Evolutionary conservation across 345 rosid genomes (phyloP).

Genomic region (Clarkia xantiana): DNA sequence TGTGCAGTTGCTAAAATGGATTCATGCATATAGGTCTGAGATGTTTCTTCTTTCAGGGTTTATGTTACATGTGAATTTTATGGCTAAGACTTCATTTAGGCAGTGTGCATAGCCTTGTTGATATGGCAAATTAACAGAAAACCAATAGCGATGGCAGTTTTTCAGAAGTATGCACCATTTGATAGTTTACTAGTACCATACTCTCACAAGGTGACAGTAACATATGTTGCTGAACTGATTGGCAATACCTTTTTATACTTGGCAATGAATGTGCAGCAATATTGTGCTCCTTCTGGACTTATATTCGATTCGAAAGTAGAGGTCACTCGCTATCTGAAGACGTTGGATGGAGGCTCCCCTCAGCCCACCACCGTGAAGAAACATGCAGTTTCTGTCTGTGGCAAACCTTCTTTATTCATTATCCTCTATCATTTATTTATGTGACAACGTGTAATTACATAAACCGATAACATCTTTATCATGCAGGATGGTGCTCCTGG

Average conservation of each 20-base stretch:
- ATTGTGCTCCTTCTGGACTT: slow-evolving; percentile 30
- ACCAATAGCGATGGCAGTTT: no score
- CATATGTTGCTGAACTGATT: background rate
- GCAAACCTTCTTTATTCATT: background rate
- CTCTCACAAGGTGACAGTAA: background rate
- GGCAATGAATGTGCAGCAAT: slow-evolving; percentile 21
- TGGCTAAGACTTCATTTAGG: no score
- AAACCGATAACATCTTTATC: slow-evolving; percentile 10
- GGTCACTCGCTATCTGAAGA: slow-evolving; percentile 26
- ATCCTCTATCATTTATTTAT: background rate
- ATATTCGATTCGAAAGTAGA: slow-evolving; percentile 29
- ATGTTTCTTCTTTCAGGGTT: no score
- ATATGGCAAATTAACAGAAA: no score
- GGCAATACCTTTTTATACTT: background rate
- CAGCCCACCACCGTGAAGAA: slow-evolving; percentile 19
- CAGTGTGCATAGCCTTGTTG: no score
- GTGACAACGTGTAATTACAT: background rate
- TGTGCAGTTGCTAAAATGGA: no score
- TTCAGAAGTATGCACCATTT: no score
- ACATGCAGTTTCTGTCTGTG: slow-evolving; percentile 4
- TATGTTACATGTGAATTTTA: no score
- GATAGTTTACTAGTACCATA: background rate
- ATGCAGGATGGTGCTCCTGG: slow-evolving; percentile 3
- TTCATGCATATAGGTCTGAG: no score
- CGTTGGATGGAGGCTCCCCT: slow-evolving; percentile 1